Base-by-base conservation (phyloP, 169 alveolate species). In the Plasmodium ovale region DNA sequence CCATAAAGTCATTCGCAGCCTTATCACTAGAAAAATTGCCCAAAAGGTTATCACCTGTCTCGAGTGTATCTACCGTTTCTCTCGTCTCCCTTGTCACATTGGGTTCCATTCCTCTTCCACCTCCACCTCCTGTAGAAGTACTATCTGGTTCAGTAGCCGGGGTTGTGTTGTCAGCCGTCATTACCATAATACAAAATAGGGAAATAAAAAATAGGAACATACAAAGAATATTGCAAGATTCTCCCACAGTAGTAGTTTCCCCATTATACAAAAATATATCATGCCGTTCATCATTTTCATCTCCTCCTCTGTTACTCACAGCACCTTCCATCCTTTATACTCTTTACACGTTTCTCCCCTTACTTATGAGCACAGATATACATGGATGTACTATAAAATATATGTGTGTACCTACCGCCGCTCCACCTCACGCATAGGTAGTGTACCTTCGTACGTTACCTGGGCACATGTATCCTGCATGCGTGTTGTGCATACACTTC, bases 171-270 rank as follows among this genome's bases (percentile, higher is more conserved):
- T 79, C 89, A 14, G 82, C 65, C 0, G 72, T 51, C 25, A 67
- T 49, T 0, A 79, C 31, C 89, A 79, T 79, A 12, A 79, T 58
- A 39, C 62, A 64, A 42, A 79, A 79, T 53, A 79, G 25, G 21
- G 84, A 64, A 64, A 79, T 64, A 53, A 79, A 79, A 29, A 79
- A 67, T 25, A 79, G 69, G 25, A 79, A 44, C 23, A 79, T 42
- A 65, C 89, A 79, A 27, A 79, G 33, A 23, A 79, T 42, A 53
- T 79, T 79, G 29, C 89, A 79, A 0, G 82, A 79, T 42, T 79
- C 89, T n/a, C 79, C 62, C 1, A 27, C 89, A 6, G 62, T 42
- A 25, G 54, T 56, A 14, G 44, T 58, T 79, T 79, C 84, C 19
- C 16, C 35, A 27, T 27, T 54, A 56, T 79, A 79, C 16, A 79